Conservation (phyloP, 1,139 yeast genomes). For the Suhomyces anneliseae region DNA sequence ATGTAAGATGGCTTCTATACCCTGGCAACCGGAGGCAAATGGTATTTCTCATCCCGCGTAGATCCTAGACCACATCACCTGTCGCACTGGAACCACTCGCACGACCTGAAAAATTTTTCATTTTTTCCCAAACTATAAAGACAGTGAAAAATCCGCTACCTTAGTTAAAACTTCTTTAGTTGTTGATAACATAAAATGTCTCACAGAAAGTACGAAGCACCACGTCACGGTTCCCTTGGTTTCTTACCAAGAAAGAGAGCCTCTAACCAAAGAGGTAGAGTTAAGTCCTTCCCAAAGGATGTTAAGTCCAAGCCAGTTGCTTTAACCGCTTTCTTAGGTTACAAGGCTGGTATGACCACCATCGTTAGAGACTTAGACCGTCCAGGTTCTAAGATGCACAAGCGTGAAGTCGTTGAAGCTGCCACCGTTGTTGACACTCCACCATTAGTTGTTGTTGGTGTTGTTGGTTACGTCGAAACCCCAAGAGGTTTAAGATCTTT, state of each 20-base stretch:
- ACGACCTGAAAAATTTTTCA: slow-evolving; percentile 21
- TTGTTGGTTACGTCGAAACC: slow-evolving; percentile 99
- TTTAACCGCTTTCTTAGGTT: slow-evolving; percentile 98
- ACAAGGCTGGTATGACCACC: slow-evolving; percentile 99
- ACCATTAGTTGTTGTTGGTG: slow-evolving; percentile 98
- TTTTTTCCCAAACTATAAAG: slow-evolving; percentile 5
- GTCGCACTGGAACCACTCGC: slow-evolving; percentile 6
- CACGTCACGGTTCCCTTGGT: slow-evolving; percentile 99
- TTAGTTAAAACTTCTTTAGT: slow-evolving; percentile 19
- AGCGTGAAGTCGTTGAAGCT: slow-evolving; percentile 99
- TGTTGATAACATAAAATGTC: slow-evolving; percentile 63
- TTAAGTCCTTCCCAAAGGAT: slow-evolving; percentile 99
- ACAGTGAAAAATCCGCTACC: slow-evolving; percentile 8
- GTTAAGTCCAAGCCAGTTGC: slow-evolving; percentile 98
- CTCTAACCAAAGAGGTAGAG: slow-evolving; percentile 97
- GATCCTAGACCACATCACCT: background rate
- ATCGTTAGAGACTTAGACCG: slow-evolving; percentile 99
- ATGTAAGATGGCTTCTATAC: no score
- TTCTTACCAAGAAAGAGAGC: slow-evolving; percentile 99
- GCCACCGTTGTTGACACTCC: slow-evolving; percentile 99
- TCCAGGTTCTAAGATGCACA: slow-evolving; percentile 99
- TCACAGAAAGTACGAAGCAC: slow-evolving; percentile 99
- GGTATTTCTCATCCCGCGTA: slow-evolving; percentile 1
- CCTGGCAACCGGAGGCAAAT: no score
- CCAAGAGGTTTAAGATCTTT: slow-evolving; percentile 99